phyloP scores from a whole-genome alignment of 2,329 filamentous ascomycete species.

The Tympanopsis confertula region DNA sequence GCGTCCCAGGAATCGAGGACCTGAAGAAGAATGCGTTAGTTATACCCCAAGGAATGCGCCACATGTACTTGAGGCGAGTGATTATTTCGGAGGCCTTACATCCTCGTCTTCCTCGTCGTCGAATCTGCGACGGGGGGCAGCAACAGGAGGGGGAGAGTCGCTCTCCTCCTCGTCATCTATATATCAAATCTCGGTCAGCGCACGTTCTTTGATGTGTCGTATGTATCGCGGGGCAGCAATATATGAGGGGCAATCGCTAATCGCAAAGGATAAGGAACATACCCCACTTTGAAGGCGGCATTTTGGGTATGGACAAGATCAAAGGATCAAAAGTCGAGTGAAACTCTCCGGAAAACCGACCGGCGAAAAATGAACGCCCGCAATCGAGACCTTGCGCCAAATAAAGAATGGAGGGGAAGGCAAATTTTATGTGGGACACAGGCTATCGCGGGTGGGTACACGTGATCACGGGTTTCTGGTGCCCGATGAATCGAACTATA shows the following conservation, averaged over 20 bases:
- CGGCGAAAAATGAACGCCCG: too few species aligned
- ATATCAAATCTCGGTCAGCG: not conserved
- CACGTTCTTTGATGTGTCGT: too few species aligned
- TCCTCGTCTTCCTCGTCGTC: conserved; percentile 83
- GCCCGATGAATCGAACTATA: too few species aligned
- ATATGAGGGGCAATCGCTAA: conserved; percentile 1
- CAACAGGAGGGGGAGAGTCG: not conserved
- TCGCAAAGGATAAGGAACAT: conserved; percentile 15
- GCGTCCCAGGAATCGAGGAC: conserved; percentile 95
- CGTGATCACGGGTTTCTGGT: too few species aligned
- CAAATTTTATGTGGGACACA: too few species aligned
- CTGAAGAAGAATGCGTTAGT: conserved; percentile 27
- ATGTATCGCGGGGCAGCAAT: too few species aligned
- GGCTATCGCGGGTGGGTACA: too few species aligned
- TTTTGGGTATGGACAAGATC: conserved; percentile 10
- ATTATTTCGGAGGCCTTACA: conserved; percentile 33
- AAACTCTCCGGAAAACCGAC: not conserved
- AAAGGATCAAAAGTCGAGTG: conserved; percentile 2
- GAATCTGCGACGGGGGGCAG: conserved; percentile 31
- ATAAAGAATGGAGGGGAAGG: too few species aligned
- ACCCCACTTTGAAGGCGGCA: conserved; percentile 36
- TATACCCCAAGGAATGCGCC: conserved; percentile 2
- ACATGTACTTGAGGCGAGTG: conserved; percentile 3
- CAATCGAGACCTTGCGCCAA: too few species aligned
- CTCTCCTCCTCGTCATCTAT: conserved; percentile 1